Conservation (phyloP, 108 stramenopile genomes). For the Cyclotella atomus region DNA sequence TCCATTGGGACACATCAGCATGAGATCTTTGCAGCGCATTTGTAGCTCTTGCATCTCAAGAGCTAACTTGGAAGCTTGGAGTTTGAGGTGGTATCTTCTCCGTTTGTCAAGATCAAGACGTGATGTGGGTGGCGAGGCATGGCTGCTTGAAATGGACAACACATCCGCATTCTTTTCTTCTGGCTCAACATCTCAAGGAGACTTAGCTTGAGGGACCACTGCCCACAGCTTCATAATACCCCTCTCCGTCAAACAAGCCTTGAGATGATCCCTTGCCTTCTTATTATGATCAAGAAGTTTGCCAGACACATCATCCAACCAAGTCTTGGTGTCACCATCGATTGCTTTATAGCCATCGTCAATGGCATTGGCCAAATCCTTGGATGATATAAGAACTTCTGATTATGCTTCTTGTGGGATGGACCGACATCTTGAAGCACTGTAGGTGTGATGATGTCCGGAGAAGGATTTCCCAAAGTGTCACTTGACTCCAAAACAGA, state of each 20-base stretch:
- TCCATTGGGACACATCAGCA: background rate
- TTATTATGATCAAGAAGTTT: background rate
- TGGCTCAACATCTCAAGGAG: background rate
- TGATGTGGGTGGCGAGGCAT: background rate
- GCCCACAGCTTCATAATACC: too few relatives aligned
- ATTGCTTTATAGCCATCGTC: constrained; percentile 2
- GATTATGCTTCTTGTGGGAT: too few relatives aligned
- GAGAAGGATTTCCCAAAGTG: too few relatives aligned
- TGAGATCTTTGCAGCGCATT: background rate
- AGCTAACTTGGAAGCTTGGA: background rate
- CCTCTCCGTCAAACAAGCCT: background rate
- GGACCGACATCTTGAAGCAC: too few relatives aligned
- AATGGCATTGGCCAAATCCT: background rate
- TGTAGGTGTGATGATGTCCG: too few relatives aligned
- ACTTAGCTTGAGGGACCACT: too few relatives aligned
- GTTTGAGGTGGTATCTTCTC: background rate
- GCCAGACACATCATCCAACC: constrained; percentile 1
- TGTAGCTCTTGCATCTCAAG: background rate
- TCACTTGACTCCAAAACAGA: too few relatives aligned
- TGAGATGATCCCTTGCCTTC: background rate
- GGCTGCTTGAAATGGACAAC: background rate
- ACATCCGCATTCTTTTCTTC: background rate
- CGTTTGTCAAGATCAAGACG: background rate
- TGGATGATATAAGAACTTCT: background rate
- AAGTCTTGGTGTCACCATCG: background rate